Base-by-base conservation (phyloP, 2,329 filamentous ascomycete species). In the Fusarium falciforme region DNA sequence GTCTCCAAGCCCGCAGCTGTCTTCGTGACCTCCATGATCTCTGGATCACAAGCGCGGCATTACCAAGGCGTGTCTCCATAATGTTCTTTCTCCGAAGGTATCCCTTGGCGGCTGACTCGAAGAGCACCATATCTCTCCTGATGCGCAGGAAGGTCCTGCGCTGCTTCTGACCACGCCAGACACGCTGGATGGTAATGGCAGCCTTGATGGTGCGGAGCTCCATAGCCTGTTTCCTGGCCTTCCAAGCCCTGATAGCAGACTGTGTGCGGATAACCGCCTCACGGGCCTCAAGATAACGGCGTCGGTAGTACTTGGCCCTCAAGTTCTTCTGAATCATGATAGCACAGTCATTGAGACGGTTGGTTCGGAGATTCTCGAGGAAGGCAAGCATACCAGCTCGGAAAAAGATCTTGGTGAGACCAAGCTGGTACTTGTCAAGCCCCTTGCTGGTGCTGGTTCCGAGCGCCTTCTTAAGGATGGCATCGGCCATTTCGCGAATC, bases 241-340 rank as follows among this genome's bases (percentile, higher is more conserved):
- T 87, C 83, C 92, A 93, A 38, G 93, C 96, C 79, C 96, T 89
- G 71, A 91, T 89, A 66, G 92, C 87, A 55, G 96, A 90, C 84
- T 99, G 96, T 72, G 95, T 92, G 52, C 88, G 87, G 72, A 98
- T 88, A 74, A 99, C 92, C 22, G 95, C 91, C 67, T 93, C 89
- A 59, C 96, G 91, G 63, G 95, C 94, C 74, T 96, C 94, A 49
- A 99, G 88, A 82, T 97, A 99, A 79, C 93, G 93, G 78, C 93
- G 93, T 67, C 96, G 92, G 84, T 98, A 98, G 85, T 97, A 98
- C 84, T 97, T 98, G 82, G 94, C 95, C 74, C 92, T 93, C 65
- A 99, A 86, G 80, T 99, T 99, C 91, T 99, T 99, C 84, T 99
- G 96, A 66, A 99, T 99, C 91, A 99, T 93, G 77, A 97, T 94